A percentile compares a stretch with the other conserved stretches of the same genome.
Conservation (phyloP, 2,329 filamentous ascomycete species). For the Raffaelea ambrosiae region DNA sequence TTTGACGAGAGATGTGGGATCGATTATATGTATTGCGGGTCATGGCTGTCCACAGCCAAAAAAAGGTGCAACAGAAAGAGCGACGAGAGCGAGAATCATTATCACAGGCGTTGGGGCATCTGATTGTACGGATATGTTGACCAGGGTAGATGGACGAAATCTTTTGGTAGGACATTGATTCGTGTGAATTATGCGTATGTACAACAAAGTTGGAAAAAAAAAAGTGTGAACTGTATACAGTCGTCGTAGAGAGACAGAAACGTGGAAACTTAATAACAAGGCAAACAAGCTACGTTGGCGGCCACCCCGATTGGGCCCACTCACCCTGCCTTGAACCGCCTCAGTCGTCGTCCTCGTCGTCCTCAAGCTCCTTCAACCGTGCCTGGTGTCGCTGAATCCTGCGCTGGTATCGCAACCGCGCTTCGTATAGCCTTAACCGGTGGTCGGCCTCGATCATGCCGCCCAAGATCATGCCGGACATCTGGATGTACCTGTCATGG, state of each 20-base stretch:
- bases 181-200: neutral
- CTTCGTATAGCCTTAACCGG: conserved; percentile 59
- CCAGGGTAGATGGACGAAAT: neutral
- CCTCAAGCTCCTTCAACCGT: conserved; percentile 8
- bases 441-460: conserved; percentile 68
- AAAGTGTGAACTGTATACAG: neutral
- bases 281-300: no score
- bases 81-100: neutral
- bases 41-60: no score
- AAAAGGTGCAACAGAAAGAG: conserved; percentile 21
- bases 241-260: neutral
- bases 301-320: no score
- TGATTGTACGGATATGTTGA: neutral
- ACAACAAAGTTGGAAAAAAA: neutral
- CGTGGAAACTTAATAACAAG: neutral
- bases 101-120: conserved; percentile 6
- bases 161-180: neutral
- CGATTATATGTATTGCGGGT: no score
- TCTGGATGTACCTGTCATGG: conserved; percentile 60
- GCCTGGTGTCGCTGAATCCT: conserved; percentile 56
- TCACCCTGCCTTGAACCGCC: no score
- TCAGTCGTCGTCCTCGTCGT: conserved; percentile 4
- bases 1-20: no score
- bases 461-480: conserved; percentile 78
- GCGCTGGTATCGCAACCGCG: conserved; percentile 54